Evolutionary conservation across 2,329 filamentous ascomycete genomes (phyloP), one percentile per base, ranked within the genome.

Genomic region (Pseudogymnoascus sp.): DNA sequence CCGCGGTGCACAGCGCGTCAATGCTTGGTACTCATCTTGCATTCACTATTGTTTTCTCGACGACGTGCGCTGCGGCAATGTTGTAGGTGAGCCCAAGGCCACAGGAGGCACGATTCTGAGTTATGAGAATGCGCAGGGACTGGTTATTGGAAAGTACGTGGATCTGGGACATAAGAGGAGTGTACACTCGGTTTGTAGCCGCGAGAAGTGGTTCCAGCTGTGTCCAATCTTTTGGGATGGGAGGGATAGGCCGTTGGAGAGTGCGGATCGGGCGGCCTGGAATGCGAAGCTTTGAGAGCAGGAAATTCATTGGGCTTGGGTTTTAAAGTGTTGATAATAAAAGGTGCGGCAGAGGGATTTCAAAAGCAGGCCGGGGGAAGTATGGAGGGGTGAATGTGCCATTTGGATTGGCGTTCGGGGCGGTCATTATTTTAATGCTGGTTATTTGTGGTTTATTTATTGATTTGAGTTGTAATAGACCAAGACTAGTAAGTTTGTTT

Each of bases 31-130:
- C 80, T 81, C 80, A 61, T 82, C 79, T 65, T 73, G 84, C 70
- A 84, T 86, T 77, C 83, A 86, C 73, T 86, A 84, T 69, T 74
- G 84, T 48, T 86, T 82, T 72, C 77, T 86, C 35, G 83, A 86
- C 67, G 83, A 86, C 66, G 78, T 81, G 62, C 79, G 83, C 61
- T 86, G 83, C 2, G 76, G 72, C 70, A 74, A 75, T 64, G 79
- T 85, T 7, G 81, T 86, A 6, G 87, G 87, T 64, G 89, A 93
- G 76, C 89, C 89, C 35, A 87, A 88, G 71, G 84, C 82, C 63
- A 88, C 85, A 4, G 88, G 88, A 68, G 81, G 78, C 29, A 87
- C 84, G 0, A 85, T 92, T 12, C 77, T 92, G 63, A 67, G 65
- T 8, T 73, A 72, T 59, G 72, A 74, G 62, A 70, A 69, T 39